A percentile compares a stretch with the other conserved stretches of the same genome.
Conservation (phyloP, 148 eudicot species). For the Spergularia marina region DNA sequence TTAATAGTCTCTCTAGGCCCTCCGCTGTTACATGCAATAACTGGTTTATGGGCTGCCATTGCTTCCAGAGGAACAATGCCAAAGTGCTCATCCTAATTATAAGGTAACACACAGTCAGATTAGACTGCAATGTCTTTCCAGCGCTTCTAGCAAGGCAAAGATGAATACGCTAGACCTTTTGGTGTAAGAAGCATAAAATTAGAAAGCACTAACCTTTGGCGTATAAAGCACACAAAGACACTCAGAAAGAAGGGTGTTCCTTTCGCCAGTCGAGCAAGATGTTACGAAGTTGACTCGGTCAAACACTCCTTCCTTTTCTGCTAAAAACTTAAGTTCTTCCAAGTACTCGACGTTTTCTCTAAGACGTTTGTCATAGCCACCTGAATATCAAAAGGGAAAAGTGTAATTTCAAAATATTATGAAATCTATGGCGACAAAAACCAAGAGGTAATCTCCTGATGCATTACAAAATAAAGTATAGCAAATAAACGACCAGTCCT, state of each 20-base stretch:
- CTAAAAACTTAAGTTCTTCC: constrained; percentile 68
- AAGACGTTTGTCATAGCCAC: constrained; percentile 84
- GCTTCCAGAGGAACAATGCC: constrained; percentile 97
- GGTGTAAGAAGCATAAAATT: background rate
- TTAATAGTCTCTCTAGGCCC: constrained; percentile 86
- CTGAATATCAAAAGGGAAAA: constrained; percentile 33
- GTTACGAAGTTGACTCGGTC: constrained; percentile 60
- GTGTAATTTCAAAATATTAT: too few relatives aligned
- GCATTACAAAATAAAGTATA: too few relatives aligned
- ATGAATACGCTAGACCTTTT: too few relatives aligned
- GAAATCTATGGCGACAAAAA: too few relatives aligned
- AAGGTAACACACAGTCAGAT: background rate
- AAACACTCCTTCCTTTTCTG: constrained; percentile 70
- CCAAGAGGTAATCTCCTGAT: too few relatives aligned
- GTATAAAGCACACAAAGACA: constrained; percentile 86
- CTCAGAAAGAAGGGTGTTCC: constrained; percentile 69
- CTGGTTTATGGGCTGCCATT: constrained; percentile 92
- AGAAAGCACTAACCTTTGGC: constrained; percentile 50
- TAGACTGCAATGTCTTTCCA: too few relatives aligned
- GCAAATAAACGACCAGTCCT: too few relatives aligned
- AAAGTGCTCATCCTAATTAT: constrained; percentile 77
- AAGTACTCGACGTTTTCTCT: constrained; percentile 89
- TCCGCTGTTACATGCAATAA: constrained; percentile 89
- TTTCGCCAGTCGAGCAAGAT: constrained; percentile 84
- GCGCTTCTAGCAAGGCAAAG: too few relatives aligned